These are phyloP conservation scores for Globisporangium spinosum DNA, from an alignment of 352 stramenopile species.

Conservation along the genomic window DNA sequence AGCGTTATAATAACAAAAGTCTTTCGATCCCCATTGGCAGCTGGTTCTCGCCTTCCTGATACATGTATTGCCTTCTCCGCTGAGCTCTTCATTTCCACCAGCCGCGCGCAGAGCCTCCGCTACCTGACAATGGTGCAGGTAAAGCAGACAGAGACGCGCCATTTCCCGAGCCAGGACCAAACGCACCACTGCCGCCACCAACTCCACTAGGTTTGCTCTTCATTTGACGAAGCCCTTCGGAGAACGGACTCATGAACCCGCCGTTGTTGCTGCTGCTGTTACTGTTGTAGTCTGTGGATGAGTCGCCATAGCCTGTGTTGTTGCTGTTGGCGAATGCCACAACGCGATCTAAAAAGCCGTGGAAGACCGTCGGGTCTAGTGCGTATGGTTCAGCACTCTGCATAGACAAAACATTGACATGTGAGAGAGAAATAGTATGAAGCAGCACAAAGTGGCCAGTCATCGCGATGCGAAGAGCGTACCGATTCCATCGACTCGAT, in stretches of 20 bases:
- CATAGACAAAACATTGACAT: slow-evolving; percentile 2
- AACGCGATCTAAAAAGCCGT: slow-evolving; percentile 62
- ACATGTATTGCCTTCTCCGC: neutral
- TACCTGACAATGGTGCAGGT: slow-evolving; percentile 4
- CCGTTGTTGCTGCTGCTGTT: slow-evolving; percentile 13
- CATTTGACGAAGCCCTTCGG: slow-evolving; percentile 44
- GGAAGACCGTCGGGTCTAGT: slow-evolving; percentile 50
- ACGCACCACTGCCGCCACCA: neutral
- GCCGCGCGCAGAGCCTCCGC: slow-evolving; percentile 1
- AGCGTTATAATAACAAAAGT: neutral
- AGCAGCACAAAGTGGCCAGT: neutral
- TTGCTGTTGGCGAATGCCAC: slow-evolving; percentile 49
- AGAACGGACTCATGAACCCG: slow-evolving; percentile 15
- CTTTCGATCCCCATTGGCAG: neutral
- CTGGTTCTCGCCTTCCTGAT: neutral
- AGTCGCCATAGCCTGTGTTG: slow-evolving; percentile 12
- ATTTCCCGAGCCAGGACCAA: neutral
- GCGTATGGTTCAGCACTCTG: slow-evolving; percentile 56
- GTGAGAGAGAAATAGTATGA: neutral
- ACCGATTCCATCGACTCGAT: slow-evolving; percentile 60
- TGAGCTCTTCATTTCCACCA: slow-evolving; percentile 13
- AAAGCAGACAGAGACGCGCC: neutral
- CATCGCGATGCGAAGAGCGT: slow-evolving; percentile 1
- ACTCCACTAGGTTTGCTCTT: slow-evolving; percentile 26
- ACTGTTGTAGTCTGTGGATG: slow-evolving; percentile 9